These are phyloP conservation scores for Peronospora tabacina DNA, from an alignment of 352 stramenopile species.

Conservation along the genomic window DNA sequence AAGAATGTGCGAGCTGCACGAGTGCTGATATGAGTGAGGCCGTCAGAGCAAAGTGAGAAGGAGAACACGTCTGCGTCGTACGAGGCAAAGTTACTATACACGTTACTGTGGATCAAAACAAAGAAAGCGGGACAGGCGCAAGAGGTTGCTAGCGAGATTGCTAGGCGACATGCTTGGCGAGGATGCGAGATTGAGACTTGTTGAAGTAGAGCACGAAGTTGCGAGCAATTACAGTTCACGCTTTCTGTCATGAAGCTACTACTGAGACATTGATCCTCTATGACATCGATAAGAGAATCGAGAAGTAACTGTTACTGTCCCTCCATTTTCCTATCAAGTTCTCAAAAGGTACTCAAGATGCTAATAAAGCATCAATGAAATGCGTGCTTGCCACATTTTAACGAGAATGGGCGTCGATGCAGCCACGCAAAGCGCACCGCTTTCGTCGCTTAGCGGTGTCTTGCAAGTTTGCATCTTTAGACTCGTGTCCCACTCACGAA, in stretches of 20 bases:
- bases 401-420: slow-evolving; percentile 74
- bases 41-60: no score
- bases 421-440: slow-evolving; percentile 64
- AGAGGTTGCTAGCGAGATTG: no score
- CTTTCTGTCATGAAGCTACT: neutral
- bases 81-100: slow-evolving; percentile 34
- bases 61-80: slow-evolving; percentile 26
- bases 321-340: no score
- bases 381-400: slow-evolving; percentile 41
- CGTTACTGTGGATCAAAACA: slow-evolving; percentile 30
- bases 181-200: slow-evolving; percentile 37
- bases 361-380: slow-evolving; percentile 52
- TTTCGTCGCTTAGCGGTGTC: slow-evolving; percentile 45
- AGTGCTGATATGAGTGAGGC: no score
- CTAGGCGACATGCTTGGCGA: slow-evolving; percentile 43
- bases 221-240: neutral
- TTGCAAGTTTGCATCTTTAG: slow-evolving; percentile 66
- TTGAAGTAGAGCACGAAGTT: slow-evolving; percentile 36
- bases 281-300: slow-evolving; percentile 33
- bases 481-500: no score
- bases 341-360: slow-evolving; percentile 37
- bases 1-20: no score
- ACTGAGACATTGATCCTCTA: slow-evolving; percentile 34
- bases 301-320: slow-evolving; percentile 11
- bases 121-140: slow-evolving; percentile 37